Evolutionary conservation across 23 red algal genomes (phyloP).

Genomic region (Gracilaria gracilis): DNA sequence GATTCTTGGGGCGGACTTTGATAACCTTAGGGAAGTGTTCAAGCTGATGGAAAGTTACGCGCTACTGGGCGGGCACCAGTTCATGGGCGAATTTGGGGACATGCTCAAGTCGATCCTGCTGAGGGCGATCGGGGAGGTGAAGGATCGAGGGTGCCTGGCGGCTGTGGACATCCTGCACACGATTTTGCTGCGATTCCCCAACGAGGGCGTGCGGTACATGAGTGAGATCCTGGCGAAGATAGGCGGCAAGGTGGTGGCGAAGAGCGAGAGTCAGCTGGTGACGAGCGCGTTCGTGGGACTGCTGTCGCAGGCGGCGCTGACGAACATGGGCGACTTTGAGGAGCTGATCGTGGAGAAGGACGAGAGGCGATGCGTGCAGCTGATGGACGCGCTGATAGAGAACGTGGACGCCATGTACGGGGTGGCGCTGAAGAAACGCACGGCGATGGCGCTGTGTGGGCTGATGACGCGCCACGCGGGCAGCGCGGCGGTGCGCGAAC

Average conservation of each 20-base stretch:
- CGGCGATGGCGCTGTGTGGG: slow-evolving; percentile 25
- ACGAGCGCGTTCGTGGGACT: slow-evolving; percentile 56
- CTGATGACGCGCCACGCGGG: slow-evolving; percentile 14
- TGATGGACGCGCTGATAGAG: slow-evolving; percentile 45
- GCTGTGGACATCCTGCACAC: slow-evolving; percentile 58
- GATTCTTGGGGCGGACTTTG: slow-evolving; percentile 66
- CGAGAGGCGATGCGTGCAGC: slow-evolving; percentile 29
- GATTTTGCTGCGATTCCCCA: slow-evolving; percentile 42
- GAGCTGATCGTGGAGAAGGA: slow-evolving; percentile 36
- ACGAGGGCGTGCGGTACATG: slow-evolving; percentile 45
- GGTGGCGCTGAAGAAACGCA: slow-evolving; percentile 24
- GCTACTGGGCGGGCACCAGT: slow-evolving; percentile 70
- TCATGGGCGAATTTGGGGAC: slow-evolving; percentile 59
- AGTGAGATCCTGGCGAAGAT: slow-evolving; percentile 17
- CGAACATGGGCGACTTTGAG: slow-evolving; percentile 53
- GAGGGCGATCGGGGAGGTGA: slow-evolving; percentile 26
- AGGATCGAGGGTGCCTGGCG: slow-evolving; percentile 77
- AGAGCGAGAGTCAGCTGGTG: slow-evolving; percentile 53
- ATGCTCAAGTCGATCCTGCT: slow-evolving; percentile 21
- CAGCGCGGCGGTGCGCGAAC: slow-evolving; percentile 30
- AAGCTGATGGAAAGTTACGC: slow-evolving; percentile 64
- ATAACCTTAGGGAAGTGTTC: slow-evolving; percentile 55
- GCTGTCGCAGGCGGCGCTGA: slow-evolving; percentile 40
- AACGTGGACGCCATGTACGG: slow-evolving; percentile 66
- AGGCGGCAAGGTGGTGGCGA: slow-evolving; percentile 21